Base-by-base conservation (phyloP, 2,329 filamentous ascomycete species). In the Aschersonia sp. region DNA sequence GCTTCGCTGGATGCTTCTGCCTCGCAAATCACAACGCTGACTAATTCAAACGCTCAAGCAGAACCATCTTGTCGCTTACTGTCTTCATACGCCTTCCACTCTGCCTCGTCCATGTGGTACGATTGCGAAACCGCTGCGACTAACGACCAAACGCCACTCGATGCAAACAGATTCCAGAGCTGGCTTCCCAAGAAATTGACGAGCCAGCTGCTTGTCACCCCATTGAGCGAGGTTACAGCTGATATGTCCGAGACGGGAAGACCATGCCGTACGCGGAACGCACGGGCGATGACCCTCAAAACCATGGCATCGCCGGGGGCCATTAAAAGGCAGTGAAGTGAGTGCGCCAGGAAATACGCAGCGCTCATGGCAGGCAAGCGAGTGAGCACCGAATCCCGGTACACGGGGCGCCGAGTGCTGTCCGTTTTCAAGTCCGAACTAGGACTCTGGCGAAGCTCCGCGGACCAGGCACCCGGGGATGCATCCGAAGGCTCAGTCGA, bases 391-490 rank as follows among this genome's bases (percentile, higher is more conserved):
- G 70, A 78, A 44, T 72, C 66, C 11, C 67, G 56, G 48, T 73
- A 74, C n/a, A 59, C 49, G 6, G 65, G 63, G 41, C 56, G 59
- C 22, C 58, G 48, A 32, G 47, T 51, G 12, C 52, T 47, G 10
- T 47, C 46, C 10, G 51, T 48, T 41, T 58, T 58, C 11, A 58
- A 45, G 37, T 68, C 65, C 4, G 56, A 49, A 1, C 60, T 60
- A 30, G 62, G 59, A 50, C 70, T 78, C 3, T 75, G 73, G 1
- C 76, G 69, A 14, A 79, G 58, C 55, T 80, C 76, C 10, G 76
- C 76, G 4, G 73, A 76, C 76, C 76, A 80, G 1, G 74, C 58
- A 11, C 73, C 75, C 2, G 70, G 63, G 1, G 71, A 70, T 3
- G 67, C 66, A 44, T 76, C 72, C 4, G 65, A 68, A 0, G 72